Evolutionary conservation across 2,329 filamentous ascomycete species (phyloP).

Genomic region (Emergomyces pasteurianus): DNA sequence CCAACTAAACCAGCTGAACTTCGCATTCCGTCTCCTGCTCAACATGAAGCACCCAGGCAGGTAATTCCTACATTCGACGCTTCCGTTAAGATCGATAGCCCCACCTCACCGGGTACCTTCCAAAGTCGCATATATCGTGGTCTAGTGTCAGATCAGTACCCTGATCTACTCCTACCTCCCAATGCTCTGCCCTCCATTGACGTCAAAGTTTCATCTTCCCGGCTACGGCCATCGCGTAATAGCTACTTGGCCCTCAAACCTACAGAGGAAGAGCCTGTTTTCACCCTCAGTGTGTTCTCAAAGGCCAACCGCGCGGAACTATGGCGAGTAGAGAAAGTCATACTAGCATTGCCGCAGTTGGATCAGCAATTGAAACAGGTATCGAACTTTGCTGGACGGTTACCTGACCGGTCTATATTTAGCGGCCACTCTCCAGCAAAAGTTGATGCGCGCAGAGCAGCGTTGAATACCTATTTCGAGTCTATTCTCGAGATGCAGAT

Average conservation of each 20-base stretch:
- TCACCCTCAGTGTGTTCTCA: slow-evolving; percentile 75
- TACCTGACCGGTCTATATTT: slow-evolving; percentile 74
- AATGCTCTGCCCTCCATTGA: slow-evolving; percentile 79
- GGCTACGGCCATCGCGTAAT: slow-evolving; percentile 82
- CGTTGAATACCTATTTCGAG: slow-evolving; percentile 76
- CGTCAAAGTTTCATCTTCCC: slow-evolving; percentile 80
- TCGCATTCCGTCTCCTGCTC: slow-evolving; percentile 10
- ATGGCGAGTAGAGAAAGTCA: slow-evolving; percentile 92
- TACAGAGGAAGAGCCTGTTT: slow-evolving; percentile 83
- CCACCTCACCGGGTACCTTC: slow-evolving; percentile 17
- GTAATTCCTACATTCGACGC: slow-evolving; percentile 27
- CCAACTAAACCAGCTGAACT: slow-evolving; percentile 21
- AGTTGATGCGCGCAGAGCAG: slow-evolving; percentile 71
- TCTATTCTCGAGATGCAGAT: slow-evolving; percentile 71
- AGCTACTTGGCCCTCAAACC: slow-evolving; percentile 71
- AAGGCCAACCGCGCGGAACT: slow-evolving; percentile 61
- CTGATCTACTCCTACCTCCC: slow-evolving; percentile 71
- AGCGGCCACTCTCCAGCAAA: slow-evolving; percentile 87
- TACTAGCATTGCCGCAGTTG: slow-evolving; percentile 64
- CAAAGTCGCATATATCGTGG: slow-evolving; percentile 57
- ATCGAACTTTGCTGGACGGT: slow-evolving; percentile 55
- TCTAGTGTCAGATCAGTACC: slow-evolving; percentile 73
- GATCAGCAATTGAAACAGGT: slow-evolving; percentile 67
- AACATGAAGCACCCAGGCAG: slow-evolving; percentile 9
- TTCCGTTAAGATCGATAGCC: slow-evolving; percentile 22